phyloP scores from a whole-genome alignment of 2,329 filamentous ascomycete species.

The Ceratocystis cacaofunesta region DNA sequence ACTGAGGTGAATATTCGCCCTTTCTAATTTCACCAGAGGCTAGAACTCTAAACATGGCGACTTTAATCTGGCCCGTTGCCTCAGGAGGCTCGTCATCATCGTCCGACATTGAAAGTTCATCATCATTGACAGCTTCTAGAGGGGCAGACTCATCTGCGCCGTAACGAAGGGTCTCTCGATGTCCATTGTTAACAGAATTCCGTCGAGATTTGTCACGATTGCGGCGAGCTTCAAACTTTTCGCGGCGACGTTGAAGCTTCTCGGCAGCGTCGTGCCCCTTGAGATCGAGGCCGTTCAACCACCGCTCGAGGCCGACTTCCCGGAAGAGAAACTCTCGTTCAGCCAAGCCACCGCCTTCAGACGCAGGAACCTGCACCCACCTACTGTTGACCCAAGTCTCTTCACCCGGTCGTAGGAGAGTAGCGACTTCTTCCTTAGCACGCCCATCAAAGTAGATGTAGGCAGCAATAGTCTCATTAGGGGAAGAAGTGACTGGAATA shows the following conservation, averaged over 20 bases:
- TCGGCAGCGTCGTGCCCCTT: slow-evolving; percentile 82
- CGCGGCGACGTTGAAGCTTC: slow-evolving; percentile 74
- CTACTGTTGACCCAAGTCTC: slow-evolving; percentile 98
- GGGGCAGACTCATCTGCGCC: slow-evolving; percentile 61
- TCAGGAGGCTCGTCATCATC: slow-evolving; percentile 86
- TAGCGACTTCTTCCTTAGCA: slow-evolving; percentile 91
- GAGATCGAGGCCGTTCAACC: slow-evolving; percentile 93
- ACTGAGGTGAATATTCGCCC: slow-evolving; percentile 94
- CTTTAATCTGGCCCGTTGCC: slow-evolving; percentile 93
- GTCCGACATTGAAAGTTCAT: slow-evolving; percentile 62
- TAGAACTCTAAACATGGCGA: slow-evolving; percentile 86
- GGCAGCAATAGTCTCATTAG: slow-evolving; percentile 92
- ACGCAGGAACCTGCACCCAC: slow-evolving; percentile 87
- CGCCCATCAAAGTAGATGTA: slow-evolving; percentile 99
- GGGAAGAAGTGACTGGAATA: slow-evolving; percentile 77
- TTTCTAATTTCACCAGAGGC: slow-evolving; percentile 95
- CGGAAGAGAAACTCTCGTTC: slow-evolving; percentile 95
- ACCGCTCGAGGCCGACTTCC: slow-evolving; percentile 87
- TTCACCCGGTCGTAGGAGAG: slow-evolving; percentile 76
- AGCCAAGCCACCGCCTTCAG: slow-evolving; percentile 83
- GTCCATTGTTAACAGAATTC: slow-evolving; percentile 10
- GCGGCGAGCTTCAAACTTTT: slow-evolving; percentile 59
- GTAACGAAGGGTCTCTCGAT: slow-evolving; percentile 56
- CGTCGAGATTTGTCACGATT: slow-evolving; percentile 36
- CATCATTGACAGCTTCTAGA: slow-evolving; percentile 51